A percentile compares a stretch with the other conserved stretches of the same genome.
phyloP scores from a whole-genome alignment of 306 rosid species.

The Echinosophora koreensis region DNA sequence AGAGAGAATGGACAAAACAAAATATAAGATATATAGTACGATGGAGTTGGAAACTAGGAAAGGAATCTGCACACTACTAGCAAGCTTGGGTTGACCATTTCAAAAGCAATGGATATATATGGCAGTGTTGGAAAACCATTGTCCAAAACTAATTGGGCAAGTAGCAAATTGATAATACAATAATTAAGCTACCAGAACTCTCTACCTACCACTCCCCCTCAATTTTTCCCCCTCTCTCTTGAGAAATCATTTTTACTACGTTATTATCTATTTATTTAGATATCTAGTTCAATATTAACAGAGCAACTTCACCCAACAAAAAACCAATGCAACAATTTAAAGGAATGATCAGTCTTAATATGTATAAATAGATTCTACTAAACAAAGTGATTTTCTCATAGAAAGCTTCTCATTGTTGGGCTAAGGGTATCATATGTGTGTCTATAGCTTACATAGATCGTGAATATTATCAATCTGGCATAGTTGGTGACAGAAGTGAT shows the following conservation, averaged over 20 bases:
- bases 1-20: not conserved
- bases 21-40: not conserved
- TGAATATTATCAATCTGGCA: too few species aligned
- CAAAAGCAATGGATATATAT: not conserved
- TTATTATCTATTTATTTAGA: too few species aligned
- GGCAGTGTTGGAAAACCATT: slow-evolving; percentile 19
- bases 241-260: too few species aligned
- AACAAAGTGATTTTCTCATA: not conserved
- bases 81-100: slow-evolving; percentile 14
- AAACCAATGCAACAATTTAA: too few species aligned
- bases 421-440: not conserved
- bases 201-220: not conserved
- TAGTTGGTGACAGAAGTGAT: slow-evolving; percentile 60
- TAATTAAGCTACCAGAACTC: slow-evolving; percentile 22
- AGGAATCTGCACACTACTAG: not conserved
- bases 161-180: not conserved
- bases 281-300: too few species aligned
- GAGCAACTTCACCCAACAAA: too few species aligned
- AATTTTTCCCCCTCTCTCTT: too few species aligned
- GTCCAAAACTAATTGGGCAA: slow-evolving; percentile 10
- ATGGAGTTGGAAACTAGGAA: slow-evolving; percentile 2
- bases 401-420: not conserved
- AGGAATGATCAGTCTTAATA: not conserved
- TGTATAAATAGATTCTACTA: not conserved
- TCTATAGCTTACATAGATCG: not conserved